These are phyloP conservation scores for Candida multigemmis DNA, from an alignment of 805 yeast genomes.

Conservation along the genomic window DNA sequence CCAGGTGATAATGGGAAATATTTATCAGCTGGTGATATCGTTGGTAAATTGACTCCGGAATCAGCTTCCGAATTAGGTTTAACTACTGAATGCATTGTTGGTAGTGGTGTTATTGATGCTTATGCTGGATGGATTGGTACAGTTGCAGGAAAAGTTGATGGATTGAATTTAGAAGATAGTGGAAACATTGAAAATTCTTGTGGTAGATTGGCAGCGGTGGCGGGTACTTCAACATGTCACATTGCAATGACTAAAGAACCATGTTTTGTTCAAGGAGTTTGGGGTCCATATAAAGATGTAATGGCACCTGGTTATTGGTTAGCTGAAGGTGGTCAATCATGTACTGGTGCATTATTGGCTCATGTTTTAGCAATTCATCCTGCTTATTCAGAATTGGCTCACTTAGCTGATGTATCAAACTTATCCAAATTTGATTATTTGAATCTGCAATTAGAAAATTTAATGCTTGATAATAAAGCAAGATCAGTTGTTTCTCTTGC, in stretches of 20 bases:
- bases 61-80: slow-evolving; percentile 84
- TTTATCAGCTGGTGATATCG: slow-evolving; percentile 82
- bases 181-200: slow-evolving; percentile 49
- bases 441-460: slow-evolving; percentile 62
- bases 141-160: slow-evolving; percentile 81
- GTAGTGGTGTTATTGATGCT: slow-evolving; percentile 95
- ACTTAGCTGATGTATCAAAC: slow-evolving; percentile 57
- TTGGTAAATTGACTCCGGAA: slow-evolving; percentile 57
- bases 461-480: slow-evolving; percentile 46
- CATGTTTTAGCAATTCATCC: slow-evolving; percentile 87
- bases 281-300: slow-evolving; percentile 98
- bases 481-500: slow-evolving; percentile 77
- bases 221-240: slow-evolving; percentile 98
- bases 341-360: slow-evolving; percentile 90
- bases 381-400: slow-evolving; percentile 65
- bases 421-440: slow-evolving; percentile 75
- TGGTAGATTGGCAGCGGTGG: slow-evolving; percentile 93
- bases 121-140: slow-evolving; percentile 99
- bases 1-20: slow-evolving; percentile 64
- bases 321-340: slow-evolving; percentile 98
- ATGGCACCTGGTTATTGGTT: slow-evolving; percentile 87
- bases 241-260: slow-evolving; percentile 79
- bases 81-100: slow-evolving; percentile 72
- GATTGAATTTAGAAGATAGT: slow-evolving; percentile 32
- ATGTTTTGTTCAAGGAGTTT: slow-evolving; percentile 88